Evolutionary conservation across 306 rosid genomes (phyloP).

Genomic region (Potentilla sterilis): DNA sequence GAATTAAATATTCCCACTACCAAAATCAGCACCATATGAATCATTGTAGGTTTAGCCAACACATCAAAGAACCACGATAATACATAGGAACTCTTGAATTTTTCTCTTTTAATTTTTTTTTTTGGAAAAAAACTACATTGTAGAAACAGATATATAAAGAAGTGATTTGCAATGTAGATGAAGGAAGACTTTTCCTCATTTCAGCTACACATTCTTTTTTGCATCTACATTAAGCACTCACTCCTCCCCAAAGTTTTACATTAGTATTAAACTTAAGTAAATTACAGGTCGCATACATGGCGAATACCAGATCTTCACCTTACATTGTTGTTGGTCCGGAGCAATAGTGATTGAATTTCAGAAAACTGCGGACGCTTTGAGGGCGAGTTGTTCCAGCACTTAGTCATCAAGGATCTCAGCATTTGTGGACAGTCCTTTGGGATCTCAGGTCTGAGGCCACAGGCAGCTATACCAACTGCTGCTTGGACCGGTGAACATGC

Average conservation of each 20-base stretch:
- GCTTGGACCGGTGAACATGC: slow-evolving; percentile 94
- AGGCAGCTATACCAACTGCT: slow-evolving; percentile 96
- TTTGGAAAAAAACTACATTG: not conserved
- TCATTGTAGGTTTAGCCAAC: slow-evolving; percentile 26
- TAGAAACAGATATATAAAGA: slow-evolving; percentile 10
- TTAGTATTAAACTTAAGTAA: slow-evolving; percentile 24
- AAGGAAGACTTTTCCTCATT: slow-evolving; percentile 37
- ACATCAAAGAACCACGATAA: slow-evolving; percentile 2
- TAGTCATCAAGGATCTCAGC: slow-evolving; percentile 72
- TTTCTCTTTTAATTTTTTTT: slow-evolving; percentile 1
- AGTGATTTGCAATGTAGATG: slow-evolving; percentile 11
- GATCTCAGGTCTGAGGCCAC: slow-evolving; percentile 95
- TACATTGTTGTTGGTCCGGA: slow-evolving; percentile 51
- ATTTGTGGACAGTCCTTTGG: slow-evolving; percentile 86
- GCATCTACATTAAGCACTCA: slow-evolving; percentile 29
- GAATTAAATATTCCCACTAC: slow-evolving; percentile 26
- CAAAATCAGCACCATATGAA: slow-evolving; percentile 31
- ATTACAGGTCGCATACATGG: slow-evolving; percentile 6
- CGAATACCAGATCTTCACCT: slow-evolving; percentile 37
- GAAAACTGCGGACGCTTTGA: slow-evolving; percentile 86
- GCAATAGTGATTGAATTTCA: slow-evolving; percentile 62
- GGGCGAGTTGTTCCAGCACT: slow-evolving; percentile 92
- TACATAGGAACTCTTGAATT: not conserved
- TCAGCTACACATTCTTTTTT: slow-evolving; percentile 25
- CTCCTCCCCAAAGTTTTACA: slow-evolving; percentile 26